phyloP scores from a whole-genome alignment of 306 rosid species.

The Ormosia semicastrata region DNA sequence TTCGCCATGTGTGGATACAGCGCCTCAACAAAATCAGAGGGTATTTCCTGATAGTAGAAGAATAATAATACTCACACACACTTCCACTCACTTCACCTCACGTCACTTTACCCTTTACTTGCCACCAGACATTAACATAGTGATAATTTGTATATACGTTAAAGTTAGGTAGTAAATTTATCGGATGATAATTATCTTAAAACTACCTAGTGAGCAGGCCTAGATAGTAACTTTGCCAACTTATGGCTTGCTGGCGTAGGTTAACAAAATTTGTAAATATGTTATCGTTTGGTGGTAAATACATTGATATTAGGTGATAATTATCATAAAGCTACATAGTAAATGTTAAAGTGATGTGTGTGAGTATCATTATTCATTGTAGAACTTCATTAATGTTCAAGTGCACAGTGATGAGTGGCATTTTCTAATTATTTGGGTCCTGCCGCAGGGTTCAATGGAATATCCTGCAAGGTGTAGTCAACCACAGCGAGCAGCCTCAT shows the following conservation, averaged over 20 bases:
- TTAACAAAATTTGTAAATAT: background rate
- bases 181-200: background rate
- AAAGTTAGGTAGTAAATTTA: background rate
- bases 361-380: background rate
- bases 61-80: background rate
- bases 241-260: background rate
- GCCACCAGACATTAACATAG: background rate
- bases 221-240: background rate
- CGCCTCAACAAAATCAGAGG: conserved; percentile 66
- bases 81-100: background rate
- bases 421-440: conserved; percentile 19
- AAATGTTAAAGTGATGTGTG: background rate
- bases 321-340: background rate
- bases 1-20: conserved; percentile 48
- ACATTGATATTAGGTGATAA: background rate
- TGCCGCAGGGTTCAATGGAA: conserved; percentile 53
- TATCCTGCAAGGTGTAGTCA: conserved; percentile 65
- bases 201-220: background rate
- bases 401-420: background rate
- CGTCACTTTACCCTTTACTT: background rate
- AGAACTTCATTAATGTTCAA: conserved; percentile 6
- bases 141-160: background rate
- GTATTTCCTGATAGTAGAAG: conserved; percentile 40
- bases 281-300: background rate
- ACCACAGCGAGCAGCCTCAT: conserved; percentile 87